Base-by-base conservation (phyloP, 495 filamentous ascomycete genomes). In the Cercophora scortea region DNA sequence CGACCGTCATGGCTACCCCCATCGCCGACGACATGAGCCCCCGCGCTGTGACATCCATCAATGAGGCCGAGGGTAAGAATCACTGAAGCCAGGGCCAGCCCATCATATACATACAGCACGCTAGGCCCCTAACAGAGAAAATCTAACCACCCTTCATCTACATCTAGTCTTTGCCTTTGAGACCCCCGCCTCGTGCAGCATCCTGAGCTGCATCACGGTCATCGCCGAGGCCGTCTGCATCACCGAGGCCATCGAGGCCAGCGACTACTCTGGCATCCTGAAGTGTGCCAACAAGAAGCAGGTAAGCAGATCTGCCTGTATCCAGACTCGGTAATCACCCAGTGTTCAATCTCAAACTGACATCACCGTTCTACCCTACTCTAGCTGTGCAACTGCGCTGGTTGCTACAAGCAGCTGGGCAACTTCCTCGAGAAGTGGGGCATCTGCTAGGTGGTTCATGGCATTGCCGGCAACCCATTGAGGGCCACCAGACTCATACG, bases 211-310 rank as follows among this genome's bases (percentile, higher is more conserved):
- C 52, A 55, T 59, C 52, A 35, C 38, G 33, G 56, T 59, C 52
- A 55, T 59, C 49, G 16, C 18, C 33, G 35, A 45, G 52, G 56
- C 52, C 39, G 48, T 54, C 13, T 59, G 56, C 56, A 52, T 59
- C 33, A 39, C 40, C 33, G 32, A 52, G 16, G 56, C 56, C 19
- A 59, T 59, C 25, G 48, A 52, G 9, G 48, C 51, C 15, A 49
- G 52, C 16, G 49, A 59, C 49, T 59, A 45, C 34, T 46, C 45
- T 48, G 49, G 32, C 12, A 55, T 59, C 49, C 36, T 55, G 34
- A 52, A 51, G 35, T 59, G 56, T 39, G 56, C 52, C 40, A 59
- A 55, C 48, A 52, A 52, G 52, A 54, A 59, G 49, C 45, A 57
- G 52, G 50, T 53, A 17, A 38, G 34, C 50, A 33, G n/a, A n/a